Percentiles rank a stretch among this genome's conserved stretches.
These are phyloP conservation scores for Alternaria arborescens DNA, from an alignment of 2,329 filamentous ascomycete genomes.

Conservation along the genomic window DNA sequence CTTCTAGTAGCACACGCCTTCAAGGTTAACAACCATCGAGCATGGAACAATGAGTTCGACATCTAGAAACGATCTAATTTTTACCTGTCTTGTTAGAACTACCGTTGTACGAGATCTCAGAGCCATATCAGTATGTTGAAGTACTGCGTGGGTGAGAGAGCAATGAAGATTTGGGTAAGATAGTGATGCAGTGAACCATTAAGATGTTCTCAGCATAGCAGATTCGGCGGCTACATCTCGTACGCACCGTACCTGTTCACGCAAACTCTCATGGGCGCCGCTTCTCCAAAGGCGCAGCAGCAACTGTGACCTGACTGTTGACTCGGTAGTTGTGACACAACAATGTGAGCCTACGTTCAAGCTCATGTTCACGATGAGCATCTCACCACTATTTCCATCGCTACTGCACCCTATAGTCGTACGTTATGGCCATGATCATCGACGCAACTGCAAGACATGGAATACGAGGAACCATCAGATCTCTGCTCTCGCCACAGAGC, in stretches of 20 bases:
- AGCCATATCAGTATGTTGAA: background rate
- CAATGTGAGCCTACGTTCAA: background rate
- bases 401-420: background rate
- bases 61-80: background rate
- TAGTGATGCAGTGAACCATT: background rate
- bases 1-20: background rate
- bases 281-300: background rate
- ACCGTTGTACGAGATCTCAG: background rate
- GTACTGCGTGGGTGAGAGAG: background rate
- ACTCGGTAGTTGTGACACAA: background rate
- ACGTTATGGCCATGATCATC: background rate
- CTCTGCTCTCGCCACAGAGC: background rate
- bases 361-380: background rate
- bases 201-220: too few species aligned
- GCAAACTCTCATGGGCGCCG: too few species aligned
- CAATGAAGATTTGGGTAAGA: background rate
- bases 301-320: background rate
- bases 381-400: background rate
- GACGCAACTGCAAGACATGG: slow-evolving; percentile 3
- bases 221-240: background rate
- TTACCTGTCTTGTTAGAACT: background rate
- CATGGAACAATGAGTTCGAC: too few species aligned
- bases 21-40: background rate
- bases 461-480: slow-evolving; percentile 1
- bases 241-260: background rate